A percentile compares a stretch with the other conserved stretches of the same genome.
Evolutionary conservation across 768 basidiomycete species (phyloP).

Genomic region (Naganishia friedmannii): DNA sequence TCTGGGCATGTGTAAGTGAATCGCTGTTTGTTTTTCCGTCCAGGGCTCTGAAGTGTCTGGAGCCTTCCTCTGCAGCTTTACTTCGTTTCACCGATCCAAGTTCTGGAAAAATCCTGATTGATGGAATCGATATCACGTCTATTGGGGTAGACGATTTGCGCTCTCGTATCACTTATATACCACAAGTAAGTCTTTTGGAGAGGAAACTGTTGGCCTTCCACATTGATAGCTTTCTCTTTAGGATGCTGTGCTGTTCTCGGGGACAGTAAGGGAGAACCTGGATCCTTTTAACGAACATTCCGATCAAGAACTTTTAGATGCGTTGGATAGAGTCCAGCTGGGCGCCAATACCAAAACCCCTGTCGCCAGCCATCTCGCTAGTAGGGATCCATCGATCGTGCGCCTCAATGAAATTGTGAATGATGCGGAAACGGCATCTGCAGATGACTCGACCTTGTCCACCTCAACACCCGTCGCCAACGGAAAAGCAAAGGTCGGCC

Average conservation of each 20-base stretch:
- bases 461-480: constrained; percentile 1
- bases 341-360: constrained; percentile 48
- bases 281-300: constrained; percentile 65
- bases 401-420: not conserved
- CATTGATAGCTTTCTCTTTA: constrained; percentile 1
- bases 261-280: constrained; percentile 58
- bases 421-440: not conserved
- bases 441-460: constrained; percentile 2
- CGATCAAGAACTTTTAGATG: constrained; percentile 76
- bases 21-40: constrained; percentile 58
- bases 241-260: constrained; percentile 62
- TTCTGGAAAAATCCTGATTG: constrained; percentile 71
- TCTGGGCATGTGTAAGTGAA: constrained; percentile 4
- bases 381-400: constrained; percentile 17
- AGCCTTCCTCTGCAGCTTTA: constrained; percentile 59
- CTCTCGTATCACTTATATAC: constrained; percentile 53
- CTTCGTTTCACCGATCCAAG: constrained; percentile 79
- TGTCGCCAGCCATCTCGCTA: constrained; percentile 24
- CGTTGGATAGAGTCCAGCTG: constrained; percentile 76
- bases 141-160: constrained; percentile 59
- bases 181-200: constrained; percentile 48
- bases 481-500: constrained; percentile 55
- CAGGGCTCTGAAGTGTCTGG: constrained; percentile 50
- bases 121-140: constrained; percentile 80
- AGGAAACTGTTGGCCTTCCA: not conserved